Percentiles rank a stretch among this genome's conserved stretches.
phyloP scores from a whole-genome alignment of 1,139 yeast species.

The Candida sojae region DNA sequence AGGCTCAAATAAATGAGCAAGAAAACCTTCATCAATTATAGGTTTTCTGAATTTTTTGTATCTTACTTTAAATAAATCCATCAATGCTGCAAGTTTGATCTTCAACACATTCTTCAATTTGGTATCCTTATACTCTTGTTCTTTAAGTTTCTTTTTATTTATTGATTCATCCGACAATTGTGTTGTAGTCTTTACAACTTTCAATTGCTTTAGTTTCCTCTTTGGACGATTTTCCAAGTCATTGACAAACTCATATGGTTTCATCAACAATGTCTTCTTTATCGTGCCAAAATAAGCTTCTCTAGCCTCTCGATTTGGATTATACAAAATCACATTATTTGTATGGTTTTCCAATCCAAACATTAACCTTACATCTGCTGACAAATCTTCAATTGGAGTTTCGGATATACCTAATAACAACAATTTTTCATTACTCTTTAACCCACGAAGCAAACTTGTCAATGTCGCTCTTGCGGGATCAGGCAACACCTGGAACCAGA shows the following conservation, averaged over 20 bases:
- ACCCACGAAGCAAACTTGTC: slow-evolving; percentile 64
- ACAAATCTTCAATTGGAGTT: slow-evolving; percentile 30
- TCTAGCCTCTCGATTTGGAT: slow-evolving; percentile 46
- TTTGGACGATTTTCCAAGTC: slow-evolving; percentile 54
- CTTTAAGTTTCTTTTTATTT: slow-evolving; percentile 41
- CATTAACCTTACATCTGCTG: slow-evolving; percentile 40
- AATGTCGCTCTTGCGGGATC: slow-evolving; percentile 73
- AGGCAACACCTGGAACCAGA: slow-evolving; percentile 72
- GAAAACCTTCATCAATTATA: slow-evolving; percentile 70
- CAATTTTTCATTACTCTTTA: slow-evolving; percentile 73
- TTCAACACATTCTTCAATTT: slow-evolving; percentile 81
- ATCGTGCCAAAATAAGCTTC: slow-evolving; percentile 56
- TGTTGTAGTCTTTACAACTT: slow-evolving; percentile 22
- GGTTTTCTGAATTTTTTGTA: slow-evolving; percentile 93
- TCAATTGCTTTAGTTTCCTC: slow-evolving; percentile 42
- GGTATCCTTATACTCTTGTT: slow-evolving; percentile 71
- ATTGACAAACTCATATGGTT: slow-evolving; percentile 63
- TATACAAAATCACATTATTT: slow-evolving; percentile 48
- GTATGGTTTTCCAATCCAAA: slow-evolving; percentile 53
- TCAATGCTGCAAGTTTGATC: slow-evolving; percentile 79
- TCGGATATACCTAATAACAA: slow-evolving; percentile 80
- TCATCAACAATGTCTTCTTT: slow-evolving; percentile 57
- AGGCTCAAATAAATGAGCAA: slow-evolving; percentile 79
- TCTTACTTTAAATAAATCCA: slow-evolving; percentile 85
- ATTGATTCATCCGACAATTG: slow-evolving; percentile 12